Evolutionary conservation across 2,329 filamentous ascomycete species (phyloP).

Genomic region (Botrytis hyacinthi): DNA sequence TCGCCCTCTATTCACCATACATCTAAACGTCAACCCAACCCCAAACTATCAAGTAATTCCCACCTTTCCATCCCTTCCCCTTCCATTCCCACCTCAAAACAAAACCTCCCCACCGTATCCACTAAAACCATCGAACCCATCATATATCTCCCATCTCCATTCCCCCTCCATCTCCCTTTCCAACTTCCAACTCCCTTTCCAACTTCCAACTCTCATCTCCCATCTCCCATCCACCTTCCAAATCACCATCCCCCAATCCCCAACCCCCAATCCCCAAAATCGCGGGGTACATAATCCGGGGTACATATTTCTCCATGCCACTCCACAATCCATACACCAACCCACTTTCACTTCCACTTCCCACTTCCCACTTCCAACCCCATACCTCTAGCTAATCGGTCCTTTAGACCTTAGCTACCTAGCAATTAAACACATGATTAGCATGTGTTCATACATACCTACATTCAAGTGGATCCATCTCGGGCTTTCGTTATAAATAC

Average conservation of each 20-base stretch:
- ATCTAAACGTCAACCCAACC: too few species aligned
- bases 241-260: too few species aligned
- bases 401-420: background rate
- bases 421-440: background rate
- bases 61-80: background rate
- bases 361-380: background rate
- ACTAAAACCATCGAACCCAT: too few species aligned
- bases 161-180: background rate
- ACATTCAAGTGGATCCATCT: background rate
- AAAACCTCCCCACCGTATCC: too few species aligned
- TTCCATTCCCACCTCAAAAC: too few species aligned
- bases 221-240: background rate
- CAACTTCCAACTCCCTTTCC: too few species aligned
- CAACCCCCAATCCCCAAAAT: background rate
- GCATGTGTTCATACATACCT: background rate
- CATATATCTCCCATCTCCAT: background rate
- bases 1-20: too few species aligned
- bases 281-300: background rate
- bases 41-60: background rate
- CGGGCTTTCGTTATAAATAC: background rate
- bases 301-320: background rate
- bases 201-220: background rate
- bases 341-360: background rate
- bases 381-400: background rate
- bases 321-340: background rate